Conservation (phyloP, 305 asterid genomes). For the Andrographis paniculata region DNA sequence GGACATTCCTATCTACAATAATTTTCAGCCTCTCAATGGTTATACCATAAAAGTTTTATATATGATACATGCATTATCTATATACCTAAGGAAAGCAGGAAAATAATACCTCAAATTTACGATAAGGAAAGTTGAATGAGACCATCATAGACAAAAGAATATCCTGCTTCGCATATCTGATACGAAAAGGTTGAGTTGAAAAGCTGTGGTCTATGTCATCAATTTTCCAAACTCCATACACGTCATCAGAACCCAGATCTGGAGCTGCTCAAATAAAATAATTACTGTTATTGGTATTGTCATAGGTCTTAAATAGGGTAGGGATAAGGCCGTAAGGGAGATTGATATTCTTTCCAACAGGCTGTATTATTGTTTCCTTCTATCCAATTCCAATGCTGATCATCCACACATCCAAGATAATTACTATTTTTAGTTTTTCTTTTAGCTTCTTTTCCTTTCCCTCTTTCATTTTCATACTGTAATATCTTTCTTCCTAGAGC, state of each 20-base stretch:
- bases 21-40: no score
- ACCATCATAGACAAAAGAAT: slow-evolving; percentile 94
- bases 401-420: no score
- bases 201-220: slow-evolving; percentile 92
- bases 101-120: slow-evolving; percentile 48
- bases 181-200: slow-evolving; percentile 91
- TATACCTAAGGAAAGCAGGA: slow-evolving; percentile 3
- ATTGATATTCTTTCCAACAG: not conserved
- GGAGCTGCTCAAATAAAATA: slow-evolving; percentile 65
- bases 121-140: slow-evolving; percentile 75
- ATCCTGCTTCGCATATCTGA: slow-evolving; percentile 96
- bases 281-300: slow-evolving; percentile 11
- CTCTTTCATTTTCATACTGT: not conserved
- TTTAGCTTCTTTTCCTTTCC: not conserved
- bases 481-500: not conserved
- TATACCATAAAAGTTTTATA: no score
- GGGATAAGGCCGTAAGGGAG: not conserved
- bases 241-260: slow-evolving; percentile 84
- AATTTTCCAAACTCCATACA: slow-evolving; percentile 88
- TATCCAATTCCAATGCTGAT: no score
- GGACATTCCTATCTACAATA: no score
- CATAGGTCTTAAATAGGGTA: not conserved
- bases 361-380: no score
- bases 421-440: not conserved
- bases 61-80: not conserved